These are phyloP conservation scores for Neurospora tetrasperma DNA, from an alignment of 495 filamentous ascomycete genomes.

Conservation along the genomic window DNA sequence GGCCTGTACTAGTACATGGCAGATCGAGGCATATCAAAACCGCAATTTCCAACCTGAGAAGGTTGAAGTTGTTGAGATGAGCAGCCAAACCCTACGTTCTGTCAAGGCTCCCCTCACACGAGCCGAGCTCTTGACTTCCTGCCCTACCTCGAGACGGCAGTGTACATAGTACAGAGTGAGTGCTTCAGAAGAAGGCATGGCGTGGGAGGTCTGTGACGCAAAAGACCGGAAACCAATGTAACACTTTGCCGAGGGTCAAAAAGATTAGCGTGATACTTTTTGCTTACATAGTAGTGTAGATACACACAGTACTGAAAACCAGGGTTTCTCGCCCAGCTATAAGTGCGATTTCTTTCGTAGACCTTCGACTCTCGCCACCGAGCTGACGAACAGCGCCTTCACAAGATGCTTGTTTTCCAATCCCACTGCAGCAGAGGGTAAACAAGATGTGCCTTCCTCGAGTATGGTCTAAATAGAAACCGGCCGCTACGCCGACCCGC, in stretches of 20 bases:
- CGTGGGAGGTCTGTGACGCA: neutral
- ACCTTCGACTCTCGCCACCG: no score
- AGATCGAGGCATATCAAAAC: neutral
- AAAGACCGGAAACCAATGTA: neutral
- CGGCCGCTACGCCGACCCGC: neutral
- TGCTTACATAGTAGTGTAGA: no score
- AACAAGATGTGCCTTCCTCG: neutral
- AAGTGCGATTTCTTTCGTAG: no score
- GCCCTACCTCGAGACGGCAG: neutral
- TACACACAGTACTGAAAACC: no score
- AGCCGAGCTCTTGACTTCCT: neutral
- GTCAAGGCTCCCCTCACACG: neutral
- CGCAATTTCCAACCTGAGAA: neutral
- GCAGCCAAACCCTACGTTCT: neutral
- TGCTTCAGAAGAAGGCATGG: neutral
- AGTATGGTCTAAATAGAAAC: neutral
- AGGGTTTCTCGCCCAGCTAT: no score
- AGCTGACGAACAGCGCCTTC: no score
- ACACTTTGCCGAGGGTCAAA: no score
- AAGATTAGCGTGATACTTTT: no score
- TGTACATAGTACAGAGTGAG: neutral
- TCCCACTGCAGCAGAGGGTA: no score
- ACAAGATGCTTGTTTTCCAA: no score
- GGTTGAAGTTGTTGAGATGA: neutral
- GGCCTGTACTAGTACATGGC: neutral